Evolutionary conservation across 2,329 filamentous ascomycete species (phyloP).

Genomic region (Monilinia laxa): DNA sequence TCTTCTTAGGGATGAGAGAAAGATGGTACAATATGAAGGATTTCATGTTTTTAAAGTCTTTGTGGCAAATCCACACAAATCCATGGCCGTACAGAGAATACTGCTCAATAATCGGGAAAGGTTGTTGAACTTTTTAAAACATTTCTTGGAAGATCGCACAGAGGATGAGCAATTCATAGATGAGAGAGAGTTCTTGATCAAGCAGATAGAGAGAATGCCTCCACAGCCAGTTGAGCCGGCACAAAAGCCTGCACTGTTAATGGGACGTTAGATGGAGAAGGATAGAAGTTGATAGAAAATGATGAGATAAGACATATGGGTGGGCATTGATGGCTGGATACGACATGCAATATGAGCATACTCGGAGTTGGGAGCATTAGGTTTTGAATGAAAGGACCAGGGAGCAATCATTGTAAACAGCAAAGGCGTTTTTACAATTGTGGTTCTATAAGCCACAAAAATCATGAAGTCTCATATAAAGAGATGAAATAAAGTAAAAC

Average conservation of each 20-base stretch:
- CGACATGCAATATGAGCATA: slow-evolving; percentile 22
- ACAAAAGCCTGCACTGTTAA: slow-evolving; percentile 41
- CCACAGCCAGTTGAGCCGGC: slow-evolving; percentile 51
- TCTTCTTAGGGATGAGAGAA: slow-evolving; percentile 86
- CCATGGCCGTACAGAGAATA: slow-evolving; percentile 91
- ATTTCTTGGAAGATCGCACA: slow-evolving; percentile 90
- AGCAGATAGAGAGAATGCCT: slow-evolving; percentile 78
- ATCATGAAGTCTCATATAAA: slow-evolving; percentile 7
- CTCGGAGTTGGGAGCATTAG: slow-evolving; percentile 24
- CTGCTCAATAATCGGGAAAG: slow-evolving; percentile 94
- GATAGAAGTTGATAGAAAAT: slow-evolving; percentile 24
- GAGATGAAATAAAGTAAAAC: neutral
- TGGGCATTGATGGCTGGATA: slow-evolving; percentile 22
- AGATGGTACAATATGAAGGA: slow-evolving; percentile 99
- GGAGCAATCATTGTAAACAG: slow-evolving; percentile 19
- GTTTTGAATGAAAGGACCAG: slow-evolving; percentile 19
- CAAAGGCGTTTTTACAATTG: slow-evolving; percentile 19
- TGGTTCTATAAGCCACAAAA: slow-evolving; percentile 5
- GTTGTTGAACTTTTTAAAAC: slow-evolving; percentile 81
- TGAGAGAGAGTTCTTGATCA: slow-evolving; percentile 94
- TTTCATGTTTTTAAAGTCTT: slow-evolving; percentile 99
- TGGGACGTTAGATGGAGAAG: slow-evolving; percentile 31
- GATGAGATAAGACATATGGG: slow-evolving; percentile 20
- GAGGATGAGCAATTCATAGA: slow-evolving; percentile 99
- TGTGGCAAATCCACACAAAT: slow-evolving; percentile 97